Base-by-base conservation (phyloP, 345 rosid species). In the Excoecaria agallocha region DNA sequence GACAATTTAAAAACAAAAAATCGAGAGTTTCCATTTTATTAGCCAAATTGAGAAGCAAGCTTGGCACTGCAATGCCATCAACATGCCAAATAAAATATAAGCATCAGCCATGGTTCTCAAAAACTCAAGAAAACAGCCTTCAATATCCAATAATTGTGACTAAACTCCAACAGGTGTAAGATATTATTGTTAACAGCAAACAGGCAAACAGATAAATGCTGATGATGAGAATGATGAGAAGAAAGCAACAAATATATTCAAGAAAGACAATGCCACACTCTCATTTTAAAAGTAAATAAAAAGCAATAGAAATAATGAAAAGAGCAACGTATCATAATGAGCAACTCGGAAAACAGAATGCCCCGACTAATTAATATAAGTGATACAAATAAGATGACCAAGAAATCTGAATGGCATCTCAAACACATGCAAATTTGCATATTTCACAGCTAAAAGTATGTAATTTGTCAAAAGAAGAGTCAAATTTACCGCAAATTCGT, bases 401-500 rank as follows among this genome's bases (percentile, higher is more conserved):
- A 45, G 37, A 45, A 30, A 59, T 35, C 16, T 13, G 38, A 73
- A 37, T 12, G 35, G 9, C 20, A 35, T 49, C 50, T 69, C 17
- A 8, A 73, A 35, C 11, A 52, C 19, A 24, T 58, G 54, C 37
- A n/a, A 7, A 38, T 39, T 39, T 56, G 37, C 35, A 7, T 38
- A 25, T 73, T 46, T 19, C 59, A 24, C 2, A 13, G n/a, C 12
- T 67, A 19, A 45, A 37, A 45, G 46, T 57, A 6, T 35, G 13
- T n/a, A n/a, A n/a, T n/a, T 15, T 63, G 8, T 1, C 12, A 30
- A 73, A 55, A 55, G 24, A 68, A 50, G 24, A 64, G 64, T 69
- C 64, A 73, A 66, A 69, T 51, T 88, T 84, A 95, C 99, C 81
- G 98, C 93, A 89, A 93, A 91, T 82, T 93, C 98, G 39, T 84